These are phyloP conservation scores for Claviceps fusiformis DNA, from an alignment of 2,329 filamentous ascomycete species.

Conservation along the genomic window DNA sequence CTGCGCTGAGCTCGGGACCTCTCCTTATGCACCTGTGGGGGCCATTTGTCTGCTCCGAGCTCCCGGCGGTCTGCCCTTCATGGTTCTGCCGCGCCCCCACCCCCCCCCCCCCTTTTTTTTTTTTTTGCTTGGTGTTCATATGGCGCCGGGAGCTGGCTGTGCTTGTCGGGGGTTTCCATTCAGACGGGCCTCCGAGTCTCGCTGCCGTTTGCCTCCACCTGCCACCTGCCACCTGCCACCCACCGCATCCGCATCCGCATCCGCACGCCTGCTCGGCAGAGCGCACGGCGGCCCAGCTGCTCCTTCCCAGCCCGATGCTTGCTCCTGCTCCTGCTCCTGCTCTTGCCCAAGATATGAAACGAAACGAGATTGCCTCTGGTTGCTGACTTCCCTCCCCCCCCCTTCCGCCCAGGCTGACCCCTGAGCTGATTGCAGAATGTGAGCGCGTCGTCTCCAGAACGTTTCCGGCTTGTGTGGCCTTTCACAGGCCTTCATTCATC, in stretches of 20 bases:
- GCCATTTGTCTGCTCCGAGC: conserved; percentile 5
- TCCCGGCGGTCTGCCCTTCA: not conserved
- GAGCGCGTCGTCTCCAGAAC: conserved; percentile 48
- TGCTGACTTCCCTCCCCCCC: conserved; percentile 12
- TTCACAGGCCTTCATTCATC: conserved; percentile 49
- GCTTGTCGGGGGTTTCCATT: no score
- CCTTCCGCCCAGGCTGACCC: conserved; percentile 38
- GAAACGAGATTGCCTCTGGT: not conserved
- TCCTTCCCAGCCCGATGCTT: not conserved
- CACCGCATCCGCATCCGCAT: no score
- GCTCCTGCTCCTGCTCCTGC: not conserved
- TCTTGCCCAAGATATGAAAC: not conserved
- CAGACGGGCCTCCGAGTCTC: no score
- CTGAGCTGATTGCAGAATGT: conserved; percentile 44
- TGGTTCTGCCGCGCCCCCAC: not conserved
- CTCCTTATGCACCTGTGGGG: not conserved
- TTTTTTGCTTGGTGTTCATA: not conserved
- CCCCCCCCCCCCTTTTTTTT: not conserved
- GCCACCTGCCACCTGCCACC: no score
- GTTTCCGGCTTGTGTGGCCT: conserved; percentile 46
- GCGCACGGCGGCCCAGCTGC: not conserved
- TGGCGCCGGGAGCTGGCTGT: no score
- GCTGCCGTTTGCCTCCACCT: not conserved
- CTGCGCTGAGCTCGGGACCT: conserved; percentile 3
- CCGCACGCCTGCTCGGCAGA: no score